phyloP scores from a whole-genome alignment of 2,329 filamentous ascomycete species.

The Colletotrichum euphorbiae region DNA sequence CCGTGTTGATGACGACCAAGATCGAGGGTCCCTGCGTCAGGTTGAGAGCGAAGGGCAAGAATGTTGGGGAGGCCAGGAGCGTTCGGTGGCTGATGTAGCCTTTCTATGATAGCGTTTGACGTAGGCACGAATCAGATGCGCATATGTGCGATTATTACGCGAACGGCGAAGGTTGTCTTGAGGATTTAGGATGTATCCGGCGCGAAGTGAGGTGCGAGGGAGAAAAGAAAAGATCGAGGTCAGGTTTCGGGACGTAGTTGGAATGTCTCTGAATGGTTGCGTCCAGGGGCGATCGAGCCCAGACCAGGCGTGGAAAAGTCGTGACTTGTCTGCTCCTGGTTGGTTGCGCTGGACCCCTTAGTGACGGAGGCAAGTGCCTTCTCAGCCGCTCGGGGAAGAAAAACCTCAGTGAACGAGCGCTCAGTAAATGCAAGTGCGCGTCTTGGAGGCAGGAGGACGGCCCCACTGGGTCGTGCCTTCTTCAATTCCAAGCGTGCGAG shows the following conservation, averaged over 20 bases:
- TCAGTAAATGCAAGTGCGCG: no score
- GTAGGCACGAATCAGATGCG: neutral
- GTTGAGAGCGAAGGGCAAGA: neutral
- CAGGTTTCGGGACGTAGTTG: slow-evolving; percentile 20
- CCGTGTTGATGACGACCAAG: neutral
- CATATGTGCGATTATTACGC: slow-evolving; percentile 3
- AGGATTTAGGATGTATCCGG: slow-evolving; percentile 27
- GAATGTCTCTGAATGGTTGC: slow-evolving; percentile 33
- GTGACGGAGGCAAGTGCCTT: no score
- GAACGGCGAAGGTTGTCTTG: neutral
- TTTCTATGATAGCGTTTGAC: neutral
- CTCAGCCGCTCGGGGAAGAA: no score
- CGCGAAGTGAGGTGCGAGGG: slow-evolving; percentile 1
- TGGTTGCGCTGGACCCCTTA: no score
- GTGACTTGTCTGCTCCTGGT: no score
- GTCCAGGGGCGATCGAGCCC: neutral
- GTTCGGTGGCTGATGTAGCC: no score
- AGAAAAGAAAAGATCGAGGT: neutral
- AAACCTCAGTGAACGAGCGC: no score
- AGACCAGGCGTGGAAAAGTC: neutral
- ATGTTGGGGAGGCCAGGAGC: neutral
- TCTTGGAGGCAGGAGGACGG: neutral
- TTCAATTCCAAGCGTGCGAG: neutral
- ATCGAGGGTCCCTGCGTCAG: neutral
- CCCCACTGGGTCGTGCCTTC: neutral